Conservation (phyloP, 2,329 filamentous ascomycete genomes). For the Pseudomassariella vexata region DNA sequence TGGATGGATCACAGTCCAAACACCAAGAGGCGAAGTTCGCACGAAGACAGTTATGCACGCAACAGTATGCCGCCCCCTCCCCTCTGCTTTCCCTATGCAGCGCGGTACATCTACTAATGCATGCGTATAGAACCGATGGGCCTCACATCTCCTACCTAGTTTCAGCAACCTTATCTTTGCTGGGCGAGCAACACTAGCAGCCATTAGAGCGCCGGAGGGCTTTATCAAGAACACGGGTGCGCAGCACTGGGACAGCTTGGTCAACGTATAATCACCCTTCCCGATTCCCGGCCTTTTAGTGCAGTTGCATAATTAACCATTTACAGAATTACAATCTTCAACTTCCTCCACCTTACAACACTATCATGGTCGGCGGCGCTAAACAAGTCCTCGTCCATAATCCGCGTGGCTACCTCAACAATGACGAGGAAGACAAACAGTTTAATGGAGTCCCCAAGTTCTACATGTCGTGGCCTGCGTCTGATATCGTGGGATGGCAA, state of each 20-base stretch:
- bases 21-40: conserved; percentile 9
- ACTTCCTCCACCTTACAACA: conserved; percentile 22
- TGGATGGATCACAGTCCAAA: conserved; percentile 17
- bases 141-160: conserved; percentile 11
- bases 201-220: conserved; percentile 21
- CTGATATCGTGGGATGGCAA: conserved; percentile 19
- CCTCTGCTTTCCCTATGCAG: no score
- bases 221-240: conserved; percentile 23
- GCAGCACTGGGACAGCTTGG: conserved; percentile 22
- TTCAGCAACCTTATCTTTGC: conserved; percentile 10
- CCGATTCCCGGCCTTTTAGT: no score
- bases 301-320: no score
- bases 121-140: conserved; percentile 13
- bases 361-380: conserved; percentile 21
- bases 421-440: conserved; percentile 20
- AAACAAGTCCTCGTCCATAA: conserved; percentile 18
- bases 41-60: conserved; percentile 10
- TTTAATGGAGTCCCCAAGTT: conserved; percentile 20
- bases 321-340: conserved; percentile 27
- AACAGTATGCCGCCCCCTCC: no score
- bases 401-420: conserved; percentile 14
- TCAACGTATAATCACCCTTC: no score
- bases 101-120: no score
- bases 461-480: conserved; percentile 20
- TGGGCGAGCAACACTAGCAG: conserved; percentile 14